Base-by-base conservation (phyloP, 441 rosid species). In the Adansonia gregorii region DNA sequence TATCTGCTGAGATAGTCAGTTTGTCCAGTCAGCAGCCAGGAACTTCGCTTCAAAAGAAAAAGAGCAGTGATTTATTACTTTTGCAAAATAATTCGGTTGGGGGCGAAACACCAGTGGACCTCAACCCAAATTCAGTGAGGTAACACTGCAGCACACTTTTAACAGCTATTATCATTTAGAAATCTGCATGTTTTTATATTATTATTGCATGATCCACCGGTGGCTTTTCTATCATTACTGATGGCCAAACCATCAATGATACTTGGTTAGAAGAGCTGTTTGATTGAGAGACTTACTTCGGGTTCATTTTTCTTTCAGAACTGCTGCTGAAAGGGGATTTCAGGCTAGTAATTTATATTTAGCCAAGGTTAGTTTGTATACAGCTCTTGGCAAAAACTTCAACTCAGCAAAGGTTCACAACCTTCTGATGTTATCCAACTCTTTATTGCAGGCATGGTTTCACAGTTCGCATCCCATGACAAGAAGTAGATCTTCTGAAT, bases 391-490 rank as follows among this genome's bases (percentile, higher is more conserved):
- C 68, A 66, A 15, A 74, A 78, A 49, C n/a, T 61, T 75, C 46
- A 67, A 49, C 22, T 72, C 59, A 8, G n/a, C 41, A 64, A 69
- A 67, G 76, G 69, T 78, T 66, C 58, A 22, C 9, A 6, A 45
- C 45, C 19, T 61, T 78, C 51, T 81, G 78, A 80, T 78, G 39
- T 63, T 17, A 20, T 19, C 58, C 73, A 19, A 49, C 22, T 68
- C 76, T 19, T 75, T n/a, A 22, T 2, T 83, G 78, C 87, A 89
- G 95, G 90, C 93, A 74, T 89, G 93, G 92, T 89, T 89, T 85
- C 90, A 89, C 14, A 87, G 91, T 81, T 84, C 92, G 68, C 92
- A 91, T 67, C 89, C 92, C 17, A 91, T 91, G 93, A 89, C 93
- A 35, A 85, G 95, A 86, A 91, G 93, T 46, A 86, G 95, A 78